Conservation (phyloP, 352 stramenopile genomes). For the Pythium diclinum region DNA sequence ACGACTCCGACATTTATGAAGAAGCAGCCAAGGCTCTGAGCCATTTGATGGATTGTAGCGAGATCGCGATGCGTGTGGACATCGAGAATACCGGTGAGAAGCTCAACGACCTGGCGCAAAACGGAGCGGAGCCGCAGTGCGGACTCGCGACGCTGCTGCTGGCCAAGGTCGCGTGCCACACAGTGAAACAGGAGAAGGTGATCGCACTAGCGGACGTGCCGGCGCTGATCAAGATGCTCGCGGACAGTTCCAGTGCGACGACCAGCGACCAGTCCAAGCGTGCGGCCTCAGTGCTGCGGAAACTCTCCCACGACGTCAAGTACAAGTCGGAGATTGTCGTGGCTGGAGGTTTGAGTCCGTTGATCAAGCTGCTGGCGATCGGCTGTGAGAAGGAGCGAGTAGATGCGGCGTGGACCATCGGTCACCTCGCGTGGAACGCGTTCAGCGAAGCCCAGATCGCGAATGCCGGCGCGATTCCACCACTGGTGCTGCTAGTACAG, state of each 20-base stretch:
- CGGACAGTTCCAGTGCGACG: neutral
- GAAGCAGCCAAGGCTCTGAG: constrained; percentile 21
- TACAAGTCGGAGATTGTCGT: constrained; percentile 27
- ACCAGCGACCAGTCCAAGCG: neutral
- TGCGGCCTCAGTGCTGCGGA: constrained; percentile 12
- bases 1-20: constrained; percentile 17
- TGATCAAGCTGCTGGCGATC: constrained; percentile 14
- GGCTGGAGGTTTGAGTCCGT: constrained; percentile 17
- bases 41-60: constrained; percentile 10
- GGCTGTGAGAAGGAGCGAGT: constrained; percentile 14
- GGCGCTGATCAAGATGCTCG: constrained; percentile 15
- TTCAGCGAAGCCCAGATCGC: constrained; percentile 25
- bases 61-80: constrained; percentile 9
- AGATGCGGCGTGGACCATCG: constrained; percentile 25
- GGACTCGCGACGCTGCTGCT: constrained; percentile 19
- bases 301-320: constrained; percentile 13
- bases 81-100: neutral
- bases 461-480: constrained; percentile 18
- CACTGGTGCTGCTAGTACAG: constrained; percentile 15
- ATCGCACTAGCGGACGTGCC: constrained; percentile 15
- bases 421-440: constrained; percentile 24
- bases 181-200: constrained; percentile 1
- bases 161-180: constrained; percentile 20
- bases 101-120: constrained; percentile 6
- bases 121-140: neutral